Evolutionary conservation across 2,329 filamentous ascomycete species (phyloP).

Genomic region (Pezicula rhizophila): DNA sequence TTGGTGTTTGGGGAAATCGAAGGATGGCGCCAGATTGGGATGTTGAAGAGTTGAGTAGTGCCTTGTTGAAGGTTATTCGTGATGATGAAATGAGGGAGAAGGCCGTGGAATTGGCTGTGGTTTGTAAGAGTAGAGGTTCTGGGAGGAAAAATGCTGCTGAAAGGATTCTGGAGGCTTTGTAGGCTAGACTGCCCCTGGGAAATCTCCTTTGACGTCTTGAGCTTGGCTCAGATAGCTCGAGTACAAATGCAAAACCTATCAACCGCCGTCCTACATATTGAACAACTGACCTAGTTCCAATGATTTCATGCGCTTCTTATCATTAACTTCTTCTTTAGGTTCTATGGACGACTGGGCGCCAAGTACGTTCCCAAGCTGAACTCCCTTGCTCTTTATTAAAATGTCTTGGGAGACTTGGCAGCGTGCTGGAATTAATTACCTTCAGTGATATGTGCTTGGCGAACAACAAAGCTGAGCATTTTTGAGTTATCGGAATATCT

Average conservation of each 20-base stretch:
- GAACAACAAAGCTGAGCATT: background rate
- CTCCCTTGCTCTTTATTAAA: background rate
- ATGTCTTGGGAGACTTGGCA: background rate
- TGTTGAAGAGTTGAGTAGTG: background rate
- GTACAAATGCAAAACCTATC: too few relatives aligned
- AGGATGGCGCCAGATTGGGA: background rate
- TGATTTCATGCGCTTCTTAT: too few relatives aligned
- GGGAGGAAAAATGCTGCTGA: background rate
- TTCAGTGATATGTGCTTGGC: background rate
- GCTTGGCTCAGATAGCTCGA: too few relatives aligned
- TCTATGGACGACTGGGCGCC: background rate
- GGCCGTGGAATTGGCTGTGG: background rate
- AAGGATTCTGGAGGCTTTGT: too few relatives aligned
- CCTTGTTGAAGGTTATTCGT: background rate
- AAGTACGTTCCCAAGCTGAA: background rate
- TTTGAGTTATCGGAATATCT: background rate
- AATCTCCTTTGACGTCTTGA: too few relatives aligned
- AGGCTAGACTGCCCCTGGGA: too few relatives aligned
- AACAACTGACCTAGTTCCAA: too few relatives aligned
- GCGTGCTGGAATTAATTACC: background rate
- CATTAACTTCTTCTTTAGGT: background rate
- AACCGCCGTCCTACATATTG: too few relatives aligned
- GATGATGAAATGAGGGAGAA: background rate
- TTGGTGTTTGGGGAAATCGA: conserved; percentile 33
- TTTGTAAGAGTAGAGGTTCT: background rate